Evolutionary conservation across 495 filamentous ascomycete genomes (phyloP), one percentile per base, ranked within the genome.

Genomic region (Astrothelium macrocarpum): DNA sequence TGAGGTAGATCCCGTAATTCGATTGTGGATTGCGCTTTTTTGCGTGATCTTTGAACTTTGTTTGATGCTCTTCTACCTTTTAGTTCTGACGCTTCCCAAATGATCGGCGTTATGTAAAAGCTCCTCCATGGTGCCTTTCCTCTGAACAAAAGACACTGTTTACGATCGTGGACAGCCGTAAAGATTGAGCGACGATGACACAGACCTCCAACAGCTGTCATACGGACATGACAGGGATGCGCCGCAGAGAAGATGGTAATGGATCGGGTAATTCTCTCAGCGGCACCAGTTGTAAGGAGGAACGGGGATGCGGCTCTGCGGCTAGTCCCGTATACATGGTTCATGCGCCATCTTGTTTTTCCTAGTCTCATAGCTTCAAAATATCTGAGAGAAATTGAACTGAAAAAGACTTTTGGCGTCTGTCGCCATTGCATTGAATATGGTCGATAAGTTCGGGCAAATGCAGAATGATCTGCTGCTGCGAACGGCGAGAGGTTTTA

Each of bases 391-490:
- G 36, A 42, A 42, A 42, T 42, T 42, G 36, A 42, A 16, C 10
- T 1, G 10, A 42, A 42, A 9, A 16, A 42, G 36, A 16, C 18
- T 10, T 16, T 16, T 42, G 36, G 36, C 36, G 36, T 42, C 9
- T 9, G 7, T 7, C 36, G n/a, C n/a, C n/a, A n/a, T n/a, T n/a
- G n/a, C n/a, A n/a, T n/a, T n/a, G n/a, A n/a, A n/a, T n/a, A n/a
- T n/a, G n/a, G n/a, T n/a, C n/a, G n/a, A n/a, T n/a, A n/a, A n/a
- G n/a, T 95, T 96, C 66, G 83, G 84, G 63, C 87, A 90, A 42
- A 77, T 97, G 69, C 84, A 90, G 76, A 98, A 97, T 73, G 94
- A 97, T 71, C 77, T 96, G 63, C 79, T 98, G 67, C 75, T 98
- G 64, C 82, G 94, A 74, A 88, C 91, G 60, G 93, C 92, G 62